These are phyloP conservation scores for Thalassiosira exigua DNA, from an alignment of 352 stramenopile genomes.

Conservation along the genomic window DNA sequence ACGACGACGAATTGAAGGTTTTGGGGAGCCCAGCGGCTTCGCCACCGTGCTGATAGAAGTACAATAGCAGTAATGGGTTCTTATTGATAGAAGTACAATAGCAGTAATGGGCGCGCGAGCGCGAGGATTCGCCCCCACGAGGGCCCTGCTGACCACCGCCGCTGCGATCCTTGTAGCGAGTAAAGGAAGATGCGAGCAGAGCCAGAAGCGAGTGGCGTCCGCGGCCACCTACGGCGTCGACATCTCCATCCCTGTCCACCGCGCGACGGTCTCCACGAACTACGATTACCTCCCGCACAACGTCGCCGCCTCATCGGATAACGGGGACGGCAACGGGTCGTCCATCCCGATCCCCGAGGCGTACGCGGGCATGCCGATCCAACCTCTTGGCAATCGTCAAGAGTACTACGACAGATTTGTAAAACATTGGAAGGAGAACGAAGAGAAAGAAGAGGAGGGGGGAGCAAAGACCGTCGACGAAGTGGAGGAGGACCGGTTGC, in stretches of 20 bases:
- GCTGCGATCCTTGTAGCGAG: not conserved
- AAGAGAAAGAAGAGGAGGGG: constrained; percentile 34
- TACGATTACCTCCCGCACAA: constrained; percentile 81
- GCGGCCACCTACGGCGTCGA: constrained; percentile 76
- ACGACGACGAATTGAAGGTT: too few species aligned
- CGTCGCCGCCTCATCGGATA: too few species aligned
- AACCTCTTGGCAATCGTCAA: constrained; percentile 72
- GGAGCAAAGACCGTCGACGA: constrained; percentile 36
- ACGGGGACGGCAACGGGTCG: too few species aligned
- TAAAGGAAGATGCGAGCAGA: not conserved
- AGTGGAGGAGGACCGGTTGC: constrained; percentile 69
- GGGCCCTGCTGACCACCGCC: not conserved
- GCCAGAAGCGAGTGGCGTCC: constrained; percentile 15
- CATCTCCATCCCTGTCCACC: constrained; percentile 77
- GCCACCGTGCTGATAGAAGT: too few species aligned
- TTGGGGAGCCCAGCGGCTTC: too few species aligned
- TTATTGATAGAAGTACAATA: too few species aligned
- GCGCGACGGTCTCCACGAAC: constrained; percentile 62
- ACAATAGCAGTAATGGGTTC: too few species aligned
- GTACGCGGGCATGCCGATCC: constrained; percentile 68
- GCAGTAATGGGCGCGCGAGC: not conserved
- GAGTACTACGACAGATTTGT: constrained; percentile 68
- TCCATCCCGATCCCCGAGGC: constrained; percentile 43
- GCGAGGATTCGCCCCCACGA: not conserved
- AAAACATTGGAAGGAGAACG: constrained; percentile 62